Percentiles rank a stretch among this genome's conserved stretches.
phyloP scores from a whole-genome alignment of 345 rosid genomes.

The Brassica cretica region DNA sequence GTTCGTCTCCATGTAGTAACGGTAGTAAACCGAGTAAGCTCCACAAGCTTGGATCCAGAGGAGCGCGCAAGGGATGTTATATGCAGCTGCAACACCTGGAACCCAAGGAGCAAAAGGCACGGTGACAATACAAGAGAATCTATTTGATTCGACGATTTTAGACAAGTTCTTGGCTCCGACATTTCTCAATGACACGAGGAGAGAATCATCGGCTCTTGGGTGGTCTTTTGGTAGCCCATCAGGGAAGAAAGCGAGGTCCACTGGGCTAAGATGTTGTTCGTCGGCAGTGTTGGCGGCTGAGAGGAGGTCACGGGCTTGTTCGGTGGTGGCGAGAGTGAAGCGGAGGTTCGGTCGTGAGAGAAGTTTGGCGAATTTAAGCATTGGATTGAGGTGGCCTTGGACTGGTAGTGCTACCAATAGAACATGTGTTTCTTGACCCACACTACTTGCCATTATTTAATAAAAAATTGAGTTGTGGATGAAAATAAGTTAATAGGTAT shows the following conservation, averaged over 20 bases:
- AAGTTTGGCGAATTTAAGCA: constrained; percentile 49
- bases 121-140: constrained; percentile 41
- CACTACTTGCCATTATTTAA: constrained; percentile 26
- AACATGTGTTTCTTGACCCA: constrained; percentile 35
- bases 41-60: constrained; percentile 64
- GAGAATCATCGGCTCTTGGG: background rate
- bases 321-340: constrained; percentile 53
- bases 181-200: constrained; percentile 30
- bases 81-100: constrained; percentile 41
- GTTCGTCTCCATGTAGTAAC: constrained; percentile 37
- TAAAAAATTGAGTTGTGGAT: constrained; percentile 5
- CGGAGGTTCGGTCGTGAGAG: constrained; percentile 43
- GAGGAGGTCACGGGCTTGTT: constrained; percentile 42
- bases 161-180: constrained; percentile 46
- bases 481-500: constrained; percentile 4
- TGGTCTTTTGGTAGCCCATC: constrained; percentile 51
- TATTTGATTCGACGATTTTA: constrained; percentile 31
- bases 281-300: background rate
- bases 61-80: constrained; percentile 49
- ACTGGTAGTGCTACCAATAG: constrained; percentile 52
- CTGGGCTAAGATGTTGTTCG: background rate
- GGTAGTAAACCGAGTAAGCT: constrained; percentile 49
- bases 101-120: constrained; percentile 61
- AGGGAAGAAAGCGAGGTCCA: constrained; percentile 46
- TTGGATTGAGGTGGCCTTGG: constrained; percentile 35